Conservation (phyloP, 352 stramenopile species). For the Plasmopara viticola region DNA sequence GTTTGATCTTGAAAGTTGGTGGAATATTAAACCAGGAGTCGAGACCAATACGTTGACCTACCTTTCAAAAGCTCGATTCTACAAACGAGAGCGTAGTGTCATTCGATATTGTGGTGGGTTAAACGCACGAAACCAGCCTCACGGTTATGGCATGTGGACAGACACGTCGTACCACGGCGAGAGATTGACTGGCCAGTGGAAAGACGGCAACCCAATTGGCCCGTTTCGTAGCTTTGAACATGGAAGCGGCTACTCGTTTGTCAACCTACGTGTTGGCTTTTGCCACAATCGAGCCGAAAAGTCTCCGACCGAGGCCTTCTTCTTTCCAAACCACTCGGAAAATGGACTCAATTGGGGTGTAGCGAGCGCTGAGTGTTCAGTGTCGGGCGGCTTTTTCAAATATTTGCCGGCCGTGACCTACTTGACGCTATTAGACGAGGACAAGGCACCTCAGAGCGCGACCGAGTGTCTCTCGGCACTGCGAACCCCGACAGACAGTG, state of each 20-base stretch:
- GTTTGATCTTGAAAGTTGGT: slow-evolving; percentile 39
- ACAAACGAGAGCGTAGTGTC: slow-evolving; percentile 33
- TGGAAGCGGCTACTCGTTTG: slow-evolving; percentile 66
- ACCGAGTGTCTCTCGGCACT: slow-evolving; percentile 34
- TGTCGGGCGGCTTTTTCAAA: slow-evolving; percentile 66
- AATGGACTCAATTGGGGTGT: slow-evolving; percentile 64
- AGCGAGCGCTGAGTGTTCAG: slow-evolving; percentile 69
- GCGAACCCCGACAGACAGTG: slow-evolving; percentile 38
- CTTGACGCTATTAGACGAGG: slow-evolving; percentile 34
- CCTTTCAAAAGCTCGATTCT: slow-evolving; percentile 39
- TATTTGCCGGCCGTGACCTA: slow-evolving; percentile 56
- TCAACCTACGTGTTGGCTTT: slow-evolving; percentile 65
- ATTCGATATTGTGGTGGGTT: slow-evolving; percentile 64
- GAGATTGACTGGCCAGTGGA: slow-evolving; percentile 58
- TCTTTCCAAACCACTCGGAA: slow-evolving; percentile 40
- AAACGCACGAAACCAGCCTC: slow-evolving; percentile 45
- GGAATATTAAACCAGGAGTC: slow-evolving; percentile 33
- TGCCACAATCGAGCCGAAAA: slow-evolving; percentile 47
- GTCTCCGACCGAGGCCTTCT: slow-evolving; percentile 32
- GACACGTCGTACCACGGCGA: slow-evolving; percentile 74
- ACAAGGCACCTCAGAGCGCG: slow-evolving; percentile 31
- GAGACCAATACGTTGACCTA: slow-evolving; percentile 51
- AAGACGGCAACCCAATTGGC: slow-evolving; percentile 60
- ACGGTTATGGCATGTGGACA: slow-evolving; percentile 66
- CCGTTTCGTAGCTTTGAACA: slow-evolving; percentile 74